These are phyloP conservation scores for Draba incana DNA, from an alignment of 345 rosid genomes.

Conservation along the genomic window DNA sequence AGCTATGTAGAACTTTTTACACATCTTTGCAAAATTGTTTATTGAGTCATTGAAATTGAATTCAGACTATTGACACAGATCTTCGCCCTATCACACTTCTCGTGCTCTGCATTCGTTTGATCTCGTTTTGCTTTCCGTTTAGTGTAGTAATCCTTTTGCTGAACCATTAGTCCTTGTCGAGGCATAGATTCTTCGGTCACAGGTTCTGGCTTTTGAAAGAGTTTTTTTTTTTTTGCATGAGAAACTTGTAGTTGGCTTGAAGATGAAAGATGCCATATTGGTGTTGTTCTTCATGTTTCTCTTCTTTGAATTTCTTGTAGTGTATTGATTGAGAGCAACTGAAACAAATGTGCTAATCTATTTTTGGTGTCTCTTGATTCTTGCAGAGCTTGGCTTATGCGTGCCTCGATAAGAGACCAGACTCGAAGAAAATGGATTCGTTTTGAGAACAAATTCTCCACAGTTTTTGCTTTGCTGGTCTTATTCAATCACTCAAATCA, in stretches of 20 bases:
- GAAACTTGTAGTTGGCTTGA: slow-evolving; percentile 8
- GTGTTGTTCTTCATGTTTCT: neutral
- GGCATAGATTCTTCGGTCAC: neutral
- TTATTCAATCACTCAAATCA: slow-evolving; percentile 13
- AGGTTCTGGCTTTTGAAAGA: slow-evolving; percentile 3
- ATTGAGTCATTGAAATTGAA: slow-evolving; percentile 1
- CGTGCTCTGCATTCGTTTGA: slow-evolving; percentile 12
- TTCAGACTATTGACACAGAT: neutral
- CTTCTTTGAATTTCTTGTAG: slow-evolving; percentile 6
- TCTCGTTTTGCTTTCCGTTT: neutral
- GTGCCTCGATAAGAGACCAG: slow-evolving; percentile 64
- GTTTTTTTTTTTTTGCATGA: neutral
- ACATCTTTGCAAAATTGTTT: neutral
- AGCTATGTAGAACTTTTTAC: neutral
- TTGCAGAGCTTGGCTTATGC: slow-evolving; percentile 76
- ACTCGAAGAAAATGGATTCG: slow-evolving; percentile 18
- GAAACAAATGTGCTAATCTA: slow-evolving; percentile 22
- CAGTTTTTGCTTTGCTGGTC: slow-evolving; percentile 31
- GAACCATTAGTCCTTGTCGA: neutral
- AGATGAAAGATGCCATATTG: slow-evolving; percentile 4
- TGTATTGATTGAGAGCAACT: neutral
- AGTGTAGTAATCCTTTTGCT: neutral
- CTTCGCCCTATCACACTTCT: neutral
- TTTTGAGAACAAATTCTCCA: slow-evolving; percentile 21
- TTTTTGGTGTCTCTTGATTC: slow-evolving; percentile 20